Conservation (phyloP, 495 filamentous ascomycete genomes). For the Xylaria sp. region DNA sequence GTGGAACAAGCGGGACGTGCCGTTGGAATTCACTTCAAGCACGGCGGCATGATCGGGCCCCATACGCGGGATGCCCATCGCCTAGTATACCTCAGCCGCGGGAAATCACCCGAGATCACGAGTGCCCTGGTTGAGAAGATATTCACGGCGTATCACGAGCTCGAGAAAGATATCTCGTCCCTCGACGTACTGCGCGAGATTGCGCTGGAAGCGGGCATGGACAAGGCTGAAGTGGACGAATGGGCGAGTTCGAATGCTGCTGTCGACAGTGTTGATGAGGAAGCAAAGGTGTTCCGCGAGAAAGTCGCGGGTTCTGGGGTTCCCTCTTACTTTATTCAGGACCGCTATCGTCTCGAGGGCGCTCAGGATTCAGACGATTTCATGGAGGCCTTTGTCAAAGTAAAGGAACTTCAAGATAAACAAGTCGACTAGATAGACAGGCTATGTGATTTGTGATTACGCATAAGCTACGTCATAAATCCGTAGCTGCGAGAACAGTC, state of each 20-base stretch:
- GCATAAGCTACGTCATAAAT: background rate
- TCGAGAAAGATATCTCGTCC: constrained; percentile 18
- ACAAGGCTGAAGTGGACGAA: background rate
- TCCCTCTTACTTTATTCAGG: constrained; percentile 12
- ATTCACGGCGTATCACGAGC: constrained; percentile 12
- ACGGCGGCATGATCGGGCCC: constrained; percentile 1
- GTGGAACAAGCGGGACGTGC: constrained; percentile 19
- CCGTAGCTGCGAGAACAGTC: background rate
- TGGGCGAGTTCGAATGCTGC: constrained; percentile 10
- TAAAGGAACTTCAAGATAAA: constrained; percentile 12
- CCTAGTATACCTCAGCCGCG: constrained; percentile 7
- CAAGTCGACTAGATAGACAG: background rate
- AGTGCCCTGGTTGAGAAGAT: constrained; percentile 7
- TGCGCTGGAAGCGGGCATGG: constrained; percentile 2
- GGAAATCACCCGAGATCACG: constrained; percentile 1
- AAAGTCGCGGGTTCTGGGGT: constrained; percentile 1
- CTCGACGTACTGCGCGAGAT: constrained; percentile 1
- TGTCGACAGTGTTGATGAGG: background rate
- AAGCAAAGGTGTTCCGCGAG: constrained; percentile 7
- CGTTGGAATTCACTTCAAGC: constrained; percentile 15
- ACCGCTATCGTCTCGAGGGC: background rate
- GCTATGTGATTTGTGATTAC: background rate
- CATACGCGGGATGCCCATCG: constrained; percentile 19
- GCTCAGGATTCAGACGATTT: constrained; percentile 14
- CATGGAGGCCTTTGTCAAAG: background rate